A percentile compares a stretch with the other conserved stretches of the same genome.
Evolutionary conservation across 306 rosid species (phyloP).

Genomic region (Pyrus betulifolia): DNA sequence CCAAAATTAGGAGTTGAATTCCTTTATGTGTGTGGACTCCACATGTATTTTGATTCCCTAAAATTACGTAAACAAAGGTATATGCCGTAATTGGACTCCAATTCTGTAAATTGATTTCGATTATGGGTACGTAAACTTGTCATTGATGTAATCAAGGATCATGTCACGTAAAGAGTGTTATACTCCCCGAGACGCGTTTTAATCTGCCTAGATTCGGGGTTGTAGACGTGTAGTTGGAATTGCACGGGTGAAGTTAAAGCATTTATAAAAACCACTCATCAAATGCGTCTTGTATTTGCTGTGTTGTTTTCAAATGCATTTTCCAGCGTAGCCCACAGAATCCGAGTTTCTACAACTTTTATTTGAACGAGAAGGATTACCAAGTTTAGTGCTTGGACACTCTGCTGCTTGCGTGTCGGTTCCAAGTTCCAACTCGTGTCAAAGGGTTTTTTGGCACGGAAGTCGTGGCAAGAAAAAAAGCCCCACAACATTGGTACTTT

Average conservation of each 20-base stretch:
- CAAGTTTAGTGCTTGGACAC: background rate
- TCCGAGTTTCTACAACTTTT: background rate
- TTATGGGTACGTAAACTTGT: too few species aligned
- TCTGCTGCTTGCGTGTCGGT: background rate
- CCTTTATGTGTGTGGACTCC: too few species aligned
- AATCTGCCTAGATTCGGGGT: background rate
- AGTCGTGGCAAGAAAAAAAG: background rate
- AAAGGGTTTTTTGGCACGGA: conserved; percentile 21
- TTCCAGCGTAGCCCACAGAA: background rate
- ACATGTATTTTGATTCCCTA: too few species aligned
- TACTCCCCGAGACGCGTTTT: too few species aligned
- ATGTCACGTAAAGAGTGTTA: too few species aligned
- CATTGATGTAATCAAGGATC: too few species aligned
- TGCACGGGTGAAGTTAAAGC: background rate
- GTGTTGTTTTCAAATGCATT: background rate
- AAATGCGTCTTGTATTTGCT: background rate
- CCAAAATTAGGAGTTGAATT: too few species aligned
- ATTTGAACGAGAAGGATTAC: background rate
- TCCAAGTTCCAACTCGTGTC: background rate
- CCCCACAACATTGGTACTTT: background rate
- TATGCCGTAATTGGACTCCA: too few species aligned
- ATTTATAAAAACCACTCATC: background rate
- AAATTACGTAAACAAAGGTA: too few species aligned
- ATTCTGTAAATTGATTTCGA: too few species aligned
- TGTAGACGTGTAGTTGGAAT: background rate